Evolutionary conservation across 768 basidiomycete genomes (phyloP), one percentile per base, ranked within the genome.

Genomic region (Tricholoma sp.): DNA sequence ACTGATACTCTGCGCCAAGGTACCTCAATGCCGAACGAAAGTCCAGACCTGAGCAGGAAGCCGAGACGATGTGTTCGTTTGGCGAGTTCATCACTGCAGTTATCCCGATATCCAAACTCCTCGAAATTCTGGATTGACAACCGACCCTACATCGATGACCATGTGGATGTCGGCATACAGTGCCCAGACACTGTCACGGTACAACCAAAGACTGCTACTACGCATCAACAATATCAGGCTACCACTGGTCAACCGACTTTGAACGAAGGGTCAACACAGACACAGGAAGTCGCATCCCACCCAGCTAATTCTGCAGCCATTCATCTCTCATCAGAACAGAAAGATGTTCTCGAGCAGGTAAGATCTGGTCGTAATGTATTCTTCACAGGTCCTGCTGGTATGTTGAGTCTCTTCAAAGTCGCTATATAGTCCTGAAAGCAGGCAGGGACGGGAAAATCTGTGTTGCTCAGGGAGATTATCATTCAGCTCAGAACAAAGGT

Each of bases 301-400:
- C 29, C 42, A n/a, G 17, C n/a, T n/a, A 24, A 50, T 8, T 17
- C 33, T 34, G 32, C 50, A 52, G 13, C 34, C 12, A 55, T 70
- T 44, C 42, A 51, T 20, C 60, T 78, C 6, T 76, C 76, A 0
- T 45, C 54, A 1, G 79, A 82, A 53, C 81, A 83, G 53, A 63
- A 59, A 51, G 20, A 54, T 1, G 71, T 82, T n/a, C 44, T 83
- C 11, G 59, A 67, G 9, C 57, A 75, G 36, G 83, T 88, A 7
- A 74, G 80, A 34, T 72, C 74, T 5, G 82, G 82, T 0, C 68
- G 76, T 58, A 88, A 78, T 57, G 76, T 89, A 29, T 89, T 91
- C 71, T 89, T 89, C 67, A 89, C 87, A 1, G 88, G 88, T 18
- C 80, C 84, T 55, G 88, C 88, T 55, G 85, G 88, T 86, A 56